Evolutionary conservation across 345 rosid genomes (phyloP), one percentile per base, ranked within the genome.

Genomic region (Clarkia xantiana): DNA sequence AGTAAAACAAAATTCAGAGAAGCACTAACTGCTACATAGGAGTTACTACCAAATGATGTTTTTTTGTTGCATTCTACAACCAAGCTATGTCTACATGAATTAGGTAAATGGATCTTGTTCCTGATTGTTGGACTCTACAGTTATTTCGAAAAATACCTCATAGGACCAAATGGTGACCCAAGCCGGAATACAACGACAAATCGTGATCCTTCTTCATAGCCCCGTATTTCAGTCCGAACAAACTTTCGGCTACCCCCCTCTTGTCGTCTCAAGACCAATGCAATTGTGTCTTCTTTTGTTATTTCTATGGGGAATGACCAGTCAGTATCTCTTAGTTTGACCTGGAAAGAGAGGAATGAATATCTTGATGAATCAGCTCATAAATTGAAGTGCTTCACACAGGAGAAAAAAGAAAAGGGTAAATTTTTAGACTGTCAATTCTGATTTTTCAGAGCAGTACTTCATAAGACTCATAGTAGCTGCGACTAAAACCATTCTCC

Each of bases 201-300:
- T 40, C 98, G 93, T 11, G 98, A 91, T 59, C 98, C 98, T 76
- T 91, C 98, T 74, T 91, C 98, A 69, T 71, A 86, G 49, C 96
- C 98, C 12, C 98, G 94, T 61, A 91, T 72, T 69, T 86, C 98
- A 50, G 76, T 75, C 60, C 74, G 78, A 64, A 91, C 53, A 74
- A 78, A 69, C 46, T 60, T 75, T 54, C 67, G 69, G 16, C 57
- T 66, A 62, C 75, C 36, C 36, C 36, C 87, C 65, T 73, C 72
- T 63, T 64, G 67, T 56, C 77, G 55, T 76, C 67, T 82, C 74
- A 91, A 66, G 64, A 81, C 85, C 73, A 91, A 61, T 57, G 72
- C 68, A 59, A 91, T 62, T n/a, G 94, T 84, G 68, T 86, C 98
- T 69, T 91, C 98, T 58, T 81, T 83, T 51, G 69, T 38, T 66